Conservation (phyloP, 495 filamentous ascomycete species). For the Neurospora sp. region DNA sequence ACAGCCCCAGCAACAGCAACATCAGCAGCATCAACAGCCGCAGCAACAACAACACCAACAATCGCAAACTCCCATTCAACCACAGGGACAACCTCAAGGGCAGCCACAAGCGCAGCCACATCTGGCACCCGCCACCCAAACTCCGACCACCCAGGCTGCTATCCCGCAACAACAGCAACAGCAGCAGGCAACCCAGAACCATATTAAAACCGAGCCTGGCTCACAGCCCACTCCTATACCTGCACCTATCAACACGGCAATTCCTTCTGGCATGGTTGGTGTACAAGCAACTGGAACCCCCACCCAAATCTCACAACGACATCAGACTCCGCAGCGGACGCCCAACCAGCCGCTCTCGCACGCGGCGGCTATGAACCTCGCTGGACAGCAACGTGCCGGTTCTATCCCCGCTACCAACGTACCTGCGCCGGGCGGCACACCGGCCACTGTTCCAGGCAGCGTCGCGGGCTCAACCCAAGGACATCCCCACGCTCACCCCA, state of each 20-base stretch:
- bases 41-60: slow-evolving; percentile 3
- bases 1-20: background rate
- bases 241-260: slow-evolving; percentile 35
- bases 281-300: slow-evolving; percentile 32
- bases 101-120: slow-evolving; percentile 7
- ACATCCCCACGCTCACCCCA: slow-evolving; percentile 46
- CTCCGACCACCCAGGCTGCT: slow-evolving; percentile 5
- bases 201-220: slow-evolving; percentile 31
- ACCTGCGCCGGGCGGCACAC: slow-evolving; percentile 24
- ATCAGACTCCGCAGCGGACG: slow-evolving; percentile 35
- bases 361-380: slow-evolving; percentile 30
- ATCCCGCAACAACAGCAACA: slow-evolving; percentile 21
- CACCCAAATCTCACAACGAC: slow-evolving; percentile 31
- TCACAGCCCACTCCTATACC: slow-evolving; percentile 22
- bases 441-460: slow-evolving; percentile 5
- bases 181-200: slow-evolving; percentile 17
- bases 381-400: slow-evolving; percentile 30
- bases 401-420: slow-evolving; percentile 21
- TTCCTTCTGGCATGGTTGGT: slow-evolving; percentile 30
- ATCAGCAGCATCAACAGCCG: slow-evolving; percentile 7
- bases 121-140: background rate
- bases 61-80: slow-evolving; percentile 12
- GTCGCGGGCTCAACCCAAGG: slow-evolving; percentile 26
- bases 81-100: background rate
- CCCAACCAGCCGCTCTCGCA: slow-evolving; percentile 38